Evolutionary conservation across 2,329 filamentous ascomycete species (phyloP).

Genomic region (Amphichorda felina): DNA sequence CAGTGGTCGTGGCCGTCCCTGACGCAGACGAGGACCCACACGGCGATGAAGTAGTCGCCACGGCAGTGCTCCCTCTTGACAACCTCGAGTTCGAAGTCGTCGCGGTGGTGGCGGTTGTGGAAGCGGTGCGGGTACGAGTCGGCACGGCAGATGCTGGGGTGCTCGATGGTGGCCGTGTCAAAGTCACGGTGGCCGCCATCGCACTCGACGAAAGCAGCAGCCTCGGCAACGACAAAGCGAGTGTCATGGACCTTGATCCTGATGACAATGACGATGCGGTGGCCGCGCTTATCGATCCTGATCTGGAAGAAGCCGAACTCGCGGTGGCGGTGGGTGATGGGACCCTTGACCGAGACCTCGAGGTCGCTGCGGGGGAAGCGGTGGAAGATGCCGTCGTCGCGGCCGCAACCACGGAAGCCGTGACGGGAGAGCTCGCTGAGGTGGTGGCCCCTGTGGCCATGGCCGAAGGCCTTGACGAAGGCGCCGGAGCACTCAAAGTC

Average conservation of each 20-base stretch:
- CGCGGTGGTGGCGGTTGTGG: conserved; percentile 9
- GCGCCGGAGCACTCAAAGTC: conserved; percentile 4
- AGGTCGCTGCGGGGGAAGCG: conserved; percentile 5
- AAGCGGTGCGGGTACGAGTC: conserved; percentile 9
- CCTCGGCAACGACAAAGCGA: conserved; percentile 5
- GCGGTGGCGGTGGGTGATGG: conserved; percentile 3
- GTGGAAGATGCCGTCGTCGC: conserved; percentile 5
- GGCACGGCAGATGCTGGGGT: conserved; percentile 9
- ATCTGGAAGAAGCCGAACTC: conserved; percentile 5
- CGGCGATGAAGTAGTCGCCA: conserved; percentile 11
- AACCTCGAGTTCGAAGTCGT: conserved; percentile 9
- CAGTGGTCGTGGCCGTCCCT: conserved; percentile 2
- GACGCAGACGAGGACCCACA: conserved; percentile 11
- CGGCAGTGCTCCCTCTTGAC: conserved; percentile 10
- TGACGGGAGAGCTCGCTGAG: conserved; percentile 4
- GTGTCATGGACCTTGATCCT: conserved; percentile 4
- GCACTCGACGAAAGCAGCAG: conserved; percentile 6
- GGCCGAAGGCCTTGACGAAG: conserved; percentile 4
- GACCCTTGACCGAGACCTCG: conserved; percentile 4
- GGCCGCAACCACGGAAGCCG: not conserved
- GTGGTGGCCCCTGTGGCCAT: conserved; percentile 1
- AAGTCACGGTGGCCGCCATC: conserved; percentile 5
- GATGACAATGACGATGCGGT: conserved; percentile 3
- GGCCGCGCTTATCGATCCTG: conserved; percentile 3
- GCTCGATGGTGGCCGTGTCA: not conserved